phyloP scores from a whole-genome alignment of 345 rosid species.

The Populus deltoides region DNA sequence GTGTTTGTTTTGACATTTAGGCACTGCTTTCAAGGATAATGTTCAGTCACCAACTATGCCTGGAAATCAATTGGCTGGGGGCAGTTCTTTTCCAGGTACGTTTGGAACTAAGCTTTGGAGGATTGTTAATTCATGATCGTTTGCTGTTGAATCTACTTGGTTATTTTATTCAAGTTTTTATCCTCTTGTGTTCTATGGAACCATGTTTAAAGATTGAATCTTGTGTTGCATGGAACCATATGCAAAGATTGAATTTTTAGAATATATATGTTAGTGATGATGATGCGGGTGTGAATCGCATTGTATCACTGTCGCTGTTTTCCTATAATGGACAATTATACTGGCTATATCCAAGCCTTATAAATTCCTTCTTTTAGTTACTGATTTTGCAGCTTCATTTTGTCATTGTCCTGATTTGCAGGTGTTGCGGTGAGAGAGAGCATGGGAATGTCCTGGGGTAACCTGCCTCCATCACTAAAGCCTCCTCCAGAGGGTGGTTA shows the following conservation, averaged over 20 bases:
- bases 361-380: background rate
- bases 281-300: no score
- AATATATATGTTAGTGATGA: background rate
- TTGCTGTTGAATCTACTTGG: background rate
- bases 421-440: slow-evolving; percentile 42
- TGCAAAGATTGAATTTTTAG: background rate
- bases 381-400: background rate
- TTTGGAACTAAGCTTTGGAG: background rate
- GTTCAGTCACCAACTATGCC: slow-evolving; percentile 8
- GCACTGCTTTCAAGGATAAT: slow-evolving; percentile 14
- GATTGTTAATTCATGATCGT: background rate
- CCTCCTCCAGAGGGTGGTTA: slow-evolving; percentile 87
- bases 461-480: slow-evolving; percentile 81
- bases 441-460: slow-evolving; percentile 57
- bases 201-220: background rate
- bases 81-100: slow-evolving; percentile 31
- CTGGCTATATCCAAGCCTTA: background rate
- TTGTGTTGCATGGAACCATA: background rate
- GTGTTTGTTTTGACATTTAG: background rate
- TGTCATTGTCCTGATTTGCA: slow-evolving; percentile 15
- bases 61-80: slow-evolving; percentile 26
- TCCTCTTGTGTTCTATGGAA: background rate
- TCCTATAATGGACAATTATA: background rate
- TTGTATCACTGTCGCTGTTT: no score
- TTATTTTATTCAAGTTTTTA: background rate